Evolutionary conservation across 176 grass and related monocot genomes (phyloP).

Genomic region (Carex kokanica): DNA sequence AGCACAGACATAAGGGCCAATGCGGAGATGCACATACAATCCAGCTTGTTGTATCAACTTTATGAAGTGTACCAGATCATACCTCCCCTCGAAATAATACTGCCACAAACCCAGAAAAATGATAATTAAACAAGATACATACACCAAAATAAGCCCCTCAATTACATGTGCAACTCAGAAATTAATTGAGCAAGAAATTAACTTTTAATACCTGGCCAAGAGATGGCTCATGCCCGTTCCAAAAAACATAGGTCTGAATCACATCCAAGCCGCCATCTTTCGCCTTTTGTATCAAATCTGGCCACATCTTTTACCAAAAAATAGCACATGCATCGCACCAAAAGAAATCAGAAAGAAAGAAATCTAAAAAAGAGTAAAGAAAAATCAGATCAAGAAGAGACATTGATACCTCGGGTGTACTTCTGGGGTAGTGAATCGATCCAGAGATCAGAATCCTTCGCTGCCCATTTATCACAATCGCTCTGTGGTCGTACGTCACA

Average conservation of each 20-base stretch:
- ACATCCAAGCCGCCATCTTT: slow-evolving; percentile 98
- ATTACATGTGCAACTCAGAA: neutral
- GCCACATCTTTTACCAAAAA: slow-evolving; percentile 77
- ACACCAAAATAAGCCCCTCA: slow-evolving; percentile 10
- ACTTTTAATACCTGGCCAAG: slow-evolving; percentile 62
- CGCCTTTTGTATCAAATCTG: slow-evolving; percentile 97
- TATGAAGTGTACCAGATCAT: slow-evolving; percentile 91
- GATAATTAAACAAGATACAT: neutral
- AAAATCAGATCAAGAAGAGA: neutral
- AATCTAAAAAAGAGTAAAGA: neutral
- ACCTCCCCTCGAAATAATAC: slow-evolving; percentile 95
- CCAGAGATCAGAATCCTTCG: slow-evolving; percentile 95
- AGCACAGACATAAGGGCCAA: slow-evolving; percentile 94
- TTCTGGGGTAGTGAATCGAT: slow-evolving; percentile 98
- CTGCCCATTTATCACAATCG: slow-evolving; percentile 71
- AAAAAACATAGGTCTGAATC: slow-evolving; percentile 98
- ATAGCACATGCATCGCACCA: too few relatives aligned
- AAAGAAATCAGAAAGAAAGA: too few relatives aligned
- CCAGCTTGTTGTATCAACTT: slow-evolving; percentile 80
- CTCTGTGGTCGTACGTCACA: slow-evolving; percentile 87
- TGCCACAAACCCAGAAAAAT: slow-evolving; percentile 33
- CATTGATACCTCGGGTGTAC: slow-evolving; percentile 67
- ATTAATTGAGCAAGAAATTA: neutral
- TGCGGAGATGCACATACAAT: slow-evolving; percentile 91
- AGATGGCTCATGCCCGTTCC: slow-evolving; percentile 93